Evolutionary conservation across 2,329 filamentous ascomycete species (phyloP), one percentile per base, ranked within the genome.

Genomic region (Pseudogymnoascus sp.): DNA sequence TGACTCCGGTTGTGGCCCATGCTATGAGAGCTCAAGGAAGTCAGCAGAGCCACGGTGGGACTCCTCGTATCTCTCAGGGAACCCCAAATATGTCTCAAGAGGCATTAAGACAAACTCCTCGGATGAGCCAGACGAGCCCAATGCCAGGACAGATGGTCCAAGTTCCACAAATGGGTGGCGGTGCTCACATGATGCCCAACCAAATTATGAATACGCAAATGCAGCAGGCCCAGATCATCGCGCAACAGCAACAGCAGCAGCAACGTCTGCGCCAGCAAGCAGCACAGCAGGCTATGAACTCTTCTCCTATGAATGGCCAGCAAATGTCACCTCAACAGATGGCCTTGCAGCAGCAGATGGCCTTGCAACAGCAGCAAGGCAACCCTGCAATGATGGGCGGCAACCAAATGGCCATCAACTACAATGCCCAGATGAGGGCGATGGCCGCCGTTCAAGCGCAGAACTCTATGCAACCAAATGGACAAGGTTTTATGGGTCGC

Each of bases 11-110:
- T 3, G 84, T 85, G 79, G 74, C 82, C 0, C 79, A 82, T 66
- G 81, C 77, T 65, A 87, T 87, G 84, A 84, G 81, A 60, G 78
- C 82, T 18, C 79, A 84, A 64, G 81, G 82, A 62, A 87, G 84
- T 67, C 85, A 88, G 67, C 84, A 87, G 68, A 87, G 85, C 65
- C 84, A 87, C 70, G 77, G 81, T 2, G 80, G 80, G n/a, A 87
- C 85, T 8, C 85, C 85, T 25, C 79, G 83, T 11, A 82, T 87
- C 74, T 81, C 79, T 5, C 79, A 78, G 64, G 78, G 81, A 12
- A 88, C 85, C 1, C 85, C 85, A 1, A 84, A 82, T 63, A 81
- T 86, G 71, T 67, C 75, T 11, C 82, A 85, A 62, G 72, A 77
- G 69, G 73, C 76, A 9, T 37, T 58, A 30, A 58, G 37, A 14